Percentiles rank a stretch among this genome's conserved stretches.
These are phyloP conservation scores for Jackrogersella multiformis DNA, from an alignment of 495 filamentous ascomycete genomes.

Conservation along the genomic window DNA sequence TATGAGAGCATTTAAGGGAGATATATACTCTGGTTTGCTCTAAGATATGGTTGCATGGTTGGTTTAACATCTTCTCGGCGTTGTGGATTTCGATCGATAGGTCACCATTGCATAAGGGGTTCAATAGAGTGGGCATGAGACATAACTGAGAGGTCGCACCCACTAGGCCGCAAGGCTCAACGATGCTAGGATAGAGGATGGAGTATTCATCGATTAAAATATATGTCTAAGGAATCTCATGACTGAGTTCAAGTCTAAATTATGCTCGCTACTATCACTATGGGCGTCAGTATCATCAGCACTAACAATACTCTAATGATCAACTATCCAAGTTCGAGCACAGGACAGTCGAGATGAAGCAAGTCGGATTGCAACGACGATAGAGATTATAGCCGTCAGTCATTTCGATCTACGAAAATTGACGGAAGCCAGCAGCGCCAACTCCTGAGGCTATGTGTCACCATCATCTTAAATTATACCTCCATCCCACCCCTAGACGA, in stretches of 20 bases:
- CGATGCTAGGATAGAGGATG: background rate
- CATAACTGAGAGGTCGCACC: background rate
- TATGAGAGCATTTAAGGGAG: conserved; percentile 7
- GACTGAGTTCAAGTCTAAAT: background rate
- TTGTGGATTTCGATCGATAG: background rate
- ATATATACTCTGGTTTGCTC: background rate
- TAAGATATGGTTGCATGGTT: conserved; percentile 8
- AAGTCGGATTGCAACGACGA: background rate
- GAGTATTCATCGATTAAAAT: background rate
- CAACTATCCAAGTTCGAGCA: background rate
- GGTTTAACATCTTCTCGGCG: conserved; percentile 9
- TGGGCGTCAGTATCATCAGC: background rate
- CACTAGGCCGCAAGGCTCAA: background rate
- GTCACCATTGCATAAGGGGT: background rate
- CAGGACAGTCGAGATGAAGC: background rate
- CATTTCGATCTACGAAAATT: background rate
- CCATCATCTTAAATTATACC: background rate
- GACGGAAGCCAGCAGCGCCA: conserved; percentile 1
- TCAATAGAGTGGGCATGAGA: background rate
- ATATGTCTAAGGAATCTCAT: background rate
- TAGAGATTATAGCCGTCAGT: background rate
- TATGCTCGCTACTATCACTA: background rate
- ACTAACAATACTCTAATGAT: background rate
- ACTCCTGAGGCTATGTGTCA: background rate
- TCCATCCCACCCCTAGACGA: background rate